A percentile compares a stretch with the other conserved stretches of the same genome.
These are phyloP conservation scores for Sergeia podlipaevii DNA, from an alignment of 208 protist species.

Conservation along the genomic window DNA sequence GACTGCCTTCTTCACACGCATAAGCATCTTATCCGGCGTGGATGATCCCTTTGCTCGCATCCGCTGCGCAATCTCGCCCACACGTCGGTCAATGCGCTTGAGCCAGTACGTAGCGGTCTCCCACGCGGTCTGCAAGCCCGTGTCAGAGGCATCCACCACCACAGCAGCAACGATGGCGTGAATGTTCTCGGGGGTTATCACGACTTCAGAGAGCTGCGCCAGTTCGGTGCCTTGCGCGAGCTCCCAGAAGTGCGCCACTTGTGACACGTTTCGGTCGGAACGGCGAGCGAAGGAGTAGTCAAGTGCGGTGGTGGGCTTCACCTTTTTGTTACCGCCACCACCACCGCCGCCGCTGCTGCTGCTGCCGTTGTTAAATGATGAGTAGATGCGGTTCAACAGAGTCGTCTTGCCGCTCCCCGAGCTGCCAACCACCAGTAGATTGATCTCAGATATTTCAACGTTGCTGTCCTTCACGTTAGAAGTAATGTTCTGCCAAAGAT, in stretches of 20 bases:
- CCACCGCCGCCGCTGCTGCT: slow-evolving; percentile 12
- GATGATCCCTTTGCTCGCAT: slow-evolving; percentile 77
- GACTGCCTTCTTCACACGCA: slow-evolving; percentile 46
- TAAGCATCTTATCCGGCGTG: slow-evolving; percentile 76
- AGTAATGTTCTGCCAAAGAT: slow-evolving; percentile 88
- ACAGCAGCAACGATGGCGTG: slow-evolving; percentile 65
- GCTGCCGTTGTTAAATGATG: slow-evolving; percentile 35
- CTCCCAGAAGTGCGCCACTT: slow-evolving; percentile 91
- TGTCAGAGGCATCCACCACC: slow-evolving; percentile 71
- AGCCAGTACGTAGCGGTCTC: slow-evolving; percentile 74
- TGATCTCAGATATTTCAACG: slow-evolving; percentile 58
- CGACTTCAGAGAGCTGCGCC: slow-evolving; percentile 79
- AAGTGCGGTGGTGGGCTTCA: slow-evolving; percentile 86
- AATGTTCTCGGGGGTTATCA: slow-evolving; percentile 83
- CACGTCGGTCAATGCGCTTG: slow-evolving; percentile 61
- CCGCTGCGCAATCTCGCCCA: slow-evolving; percentile 56
- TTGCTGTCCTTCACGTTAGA: slow-evolving; percentile 65
- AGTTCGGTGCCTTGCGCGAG: slow-evolving; percentile 83
- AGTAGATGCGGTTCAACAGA: slow-evolving; percentile 69
- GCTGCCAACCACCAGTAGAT: slow-evolving; percentile 67
- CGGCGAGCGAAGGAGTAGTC: slow-evolving; percentile 85
- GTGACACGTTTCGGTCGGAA: slow-evolving; percentile 67
- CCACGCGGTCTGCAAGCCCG: slow-evolving; percentile 47
- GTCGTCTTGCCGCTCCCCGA: slow-evolving; percentile 79
- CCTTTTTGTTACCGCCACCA: slow-evolving; percentile 19